Evolutionary conservation across 2,329 filamentous ascomycete species (phyloP).

Genomic region (Setomelanomma holmii): DNA sequence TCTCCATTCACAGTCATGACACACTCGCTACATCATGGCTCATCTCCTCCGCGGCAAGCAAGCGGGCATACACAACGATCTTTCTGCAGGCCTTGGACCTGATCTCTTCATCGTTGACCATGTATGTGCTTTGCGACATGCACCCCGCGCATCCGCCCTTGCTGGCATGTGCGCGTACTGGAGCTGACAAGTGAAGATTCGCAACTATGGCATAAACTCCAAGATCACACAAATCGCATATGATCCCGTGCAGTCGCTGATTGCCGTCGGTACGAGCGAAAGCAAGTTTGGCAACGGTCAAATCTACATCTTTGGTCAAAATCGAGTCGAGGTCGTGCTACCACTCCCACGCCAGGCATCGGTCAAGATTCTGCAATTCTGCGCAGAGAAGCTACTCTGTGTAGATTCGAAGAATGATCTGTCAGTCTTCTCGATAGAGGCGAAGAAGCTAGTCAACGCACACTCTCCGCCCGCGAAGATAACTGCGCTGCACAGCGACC

Average conservation of each 20-base stretch:
- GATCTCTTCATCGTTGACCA: constrained; percentile 85
- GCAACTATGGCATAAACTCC: constrained; percentile 64
- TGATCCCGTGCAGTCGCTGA: constrained; percentile 90
- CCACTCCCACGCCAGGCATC: constrained; percentile 74
- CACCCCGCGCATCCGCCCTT: constrained; percentile 14
- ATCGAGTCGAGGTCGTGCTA: constrained; percentile 78
- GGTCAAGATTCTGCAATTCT: constrained; percentile 81
- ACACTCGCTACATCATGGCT: constrained; percentile 66
- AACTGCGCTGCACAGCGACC: constrained; percentile 78
- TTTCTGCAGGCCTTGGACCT: constrained; percentile 80
- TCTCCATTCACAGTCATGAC: constrained; percentile 35
- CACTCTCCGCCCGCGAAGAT: constrained; percentile 81
- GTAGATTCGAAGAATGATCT: constrained; percentile 88
- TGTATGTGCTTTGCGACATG: constrained; percentile 54
- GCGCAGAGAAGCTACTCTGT: constrained; percentile 82
- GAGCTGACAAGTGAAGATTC: constrained; percentile 38
- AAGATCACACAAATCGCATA: constrained; percentile 81
- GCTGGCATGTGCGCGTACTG: constrained; percentile 1
- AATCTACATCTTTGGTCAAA: constrained; percentile 87
- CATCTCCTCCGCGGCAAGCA: constrained; percentile 91
- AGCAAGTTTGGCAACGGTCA: constrained; percentile 84
- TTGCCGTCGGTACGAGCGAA: constrained; percentile 90
- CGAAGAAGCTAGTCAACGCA: constrained; percentile 69
- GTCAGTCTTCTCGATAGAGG: constrained; percentile 79
- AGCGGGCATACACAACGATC: constrained; percentile 87